Percentiles rank a stretch among this genome's conserved stretches.
Evolutionary conservation across 306 rosid genomes (phyloP).

Genomic region (Hylodesmum podocarpum): DNA sequence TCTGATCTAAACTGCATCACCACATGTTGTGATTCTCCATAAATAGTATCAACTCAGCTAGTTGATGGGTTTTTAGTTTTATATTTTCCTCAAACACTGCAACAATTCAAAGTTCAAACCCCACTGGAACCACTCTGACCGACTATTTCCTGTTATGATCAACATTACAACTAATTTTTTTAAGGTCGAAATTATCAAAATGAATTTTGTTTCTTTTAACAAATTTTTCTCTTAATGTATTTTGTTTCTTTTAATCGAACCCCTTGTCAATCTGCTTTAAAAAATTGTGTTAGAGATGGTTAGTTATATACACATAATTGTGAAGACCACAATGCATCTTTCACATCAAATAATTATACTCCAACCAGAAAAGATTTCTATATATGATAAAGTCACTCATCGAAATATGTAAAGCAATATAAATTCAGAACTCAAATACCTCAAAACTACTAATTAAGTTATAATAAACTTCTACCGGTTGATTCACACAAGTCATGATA

Average conservation of each 20-base stretch:
- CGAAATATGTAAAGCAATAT: too few relatives aligned
- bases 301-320: not conserved
- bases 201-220: too few relatives aligned
- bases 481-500: not conserved
- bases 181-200: too few relatives aligned
- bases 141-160: not conserved
- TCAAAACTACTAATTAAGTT: not conserved
- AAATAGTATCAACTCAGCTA: not conserved
- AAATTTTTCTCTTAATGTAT: too few relatives aligned
- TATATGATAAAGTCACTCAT: too few relatives aligned
- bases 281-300: too few relatives aligned
- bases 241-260: too few relatives aligned
- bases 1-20: not conserved
- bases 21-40: slow-evolving; percentile 29
- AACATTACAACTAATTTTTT: not conserved
- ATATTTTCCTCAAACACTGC: not conserved
- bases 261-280: too few relatives aligned
- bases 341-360: too few relatives aligned
- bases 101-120: not conserved
- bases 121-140: not conserved
- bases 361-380: too few relatives aligned
- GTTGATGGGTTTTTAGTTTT: not conserved
- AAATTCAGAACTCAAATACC: not conserved
- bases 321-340: not conserved
- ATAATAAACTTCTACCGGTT: not conserved